Base-by-base conservation (phyloP, 345 rosid species). In the Ceriops zippeliana region DNA sequence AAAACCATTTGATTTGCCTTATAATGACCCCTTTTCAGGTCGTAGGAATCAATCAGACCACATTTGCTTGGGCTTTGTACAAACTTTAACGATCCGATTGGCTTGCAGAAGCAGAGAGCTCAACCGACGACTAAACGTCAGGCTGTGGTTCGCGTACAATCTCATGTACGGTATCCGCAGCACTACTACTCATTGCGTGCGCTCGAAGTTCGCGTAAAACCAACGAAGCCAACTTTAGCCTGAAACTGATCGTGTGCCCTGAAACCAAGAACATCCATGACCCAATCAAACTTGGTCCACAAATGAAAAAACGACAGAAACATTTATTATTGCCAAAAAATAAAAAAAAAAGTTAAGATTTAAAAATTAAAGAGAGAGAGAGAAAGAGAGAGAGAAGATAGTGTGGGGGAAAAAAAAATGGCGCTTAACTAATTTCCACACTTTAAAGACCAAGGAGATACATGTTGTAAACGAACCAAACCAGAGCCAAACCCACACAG, bases 241-340 rank as follows among this genome's bases (percentile, higher is more conserved):
- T 42, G 49, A 0, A 42, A 13, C 49, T 11, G 17, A 42, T 42
- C 52, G 2, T 27, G 16, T 6, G 57, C 67, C 60, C 37, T 35
- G 21, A 19, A 53, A 53, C 61, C 16, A n/a, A 38, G 68, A 54
- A 20, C 17, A 19, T 1, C 5, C 27, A 54, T 20, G 30, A 42
- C 35, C 49, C 11, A 22, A 15, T 15, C 59, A 74, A 65, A 70
- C 47, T 24, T 64, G 62, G 74, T 75, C 77, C 56, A 58, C 68
- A 54, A 54, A 8, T 13, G 16, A 54, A 7, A 54, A 54, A 28
- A 54, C 16, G 24, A 22, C 30, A 22, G 2, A 4, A 22, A 22
- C 17, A 8, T 54, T 42, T 42, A 42, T 42, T 42, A 42, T 42
- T 42, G 49, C 17, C 15, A 3, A 2, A 10, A 13, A 42, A 42